A percentile compares a stretch with the other conserved stretches of the same genome.
Conservation (phyloP, 768 basidiomycete species). For the Termitomyces sp. region DNA sequence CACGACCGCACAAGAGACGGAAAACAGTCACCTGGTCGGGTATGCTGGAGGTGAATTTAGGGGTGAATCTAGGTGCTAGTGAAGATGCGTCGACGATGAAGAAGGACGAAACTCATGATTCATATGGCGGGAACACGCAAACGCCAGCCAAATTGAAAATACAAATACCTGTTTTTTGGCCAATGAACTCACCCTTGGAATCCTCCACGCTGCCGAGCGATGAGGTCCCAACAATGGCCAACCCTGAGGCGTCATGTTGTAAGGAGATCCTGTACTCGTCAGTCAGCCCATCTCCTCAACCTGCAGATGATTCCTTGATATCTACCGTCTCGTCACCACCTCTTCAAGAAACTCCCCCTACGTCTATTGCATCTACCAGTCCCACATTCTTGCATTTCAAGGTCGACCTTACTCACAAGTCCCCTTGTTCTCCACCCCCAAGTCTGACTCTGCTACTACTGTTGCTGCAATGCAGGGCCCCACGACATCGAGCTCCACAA, state of each 20-base stretch:
- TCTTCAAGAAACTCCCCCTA: background rate
- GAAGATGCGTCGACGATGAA: background rate
- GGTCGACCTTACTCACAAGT: background rate
- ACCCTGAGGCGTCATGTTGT: background rate
- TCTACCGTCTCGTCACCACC: background rate
- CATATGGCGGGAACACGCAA: background rate
- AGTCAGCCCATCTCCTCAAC: background rate
- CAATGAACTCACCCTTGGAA: background rate
- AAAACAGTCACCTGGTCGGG: slow-evolving; percentile 34
- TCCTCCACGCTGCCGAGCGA: background rate
- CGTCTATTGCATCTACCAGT: background rate
- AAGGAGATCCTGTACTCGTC: background rate
- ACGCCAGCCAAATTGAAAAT: slow-evolving; percentile 1
- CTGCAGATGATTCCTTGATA: background rate
- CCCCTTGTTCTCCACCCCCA: background rate
- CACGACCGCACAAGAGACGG: slow-evolving; percentile 8
- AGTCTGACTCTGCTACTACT: background rate
- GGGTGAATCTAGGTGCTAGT: background rate
- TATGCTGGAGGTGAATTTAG: too few relatives aligned
- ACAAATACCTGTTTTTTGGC: background rate
- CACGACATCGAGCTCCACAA: background rate
- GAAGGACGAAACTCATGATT: background rate
- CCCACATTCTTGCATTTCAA: background rate
- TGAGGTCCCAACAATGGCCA: background rate
- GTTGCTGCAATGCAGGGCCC: background rate